These are phyloP conservation scores for Isoetes taiwanensis DNA, from an alignment of 75 land plant genomes.

Conservation along the genomic window DNA sequence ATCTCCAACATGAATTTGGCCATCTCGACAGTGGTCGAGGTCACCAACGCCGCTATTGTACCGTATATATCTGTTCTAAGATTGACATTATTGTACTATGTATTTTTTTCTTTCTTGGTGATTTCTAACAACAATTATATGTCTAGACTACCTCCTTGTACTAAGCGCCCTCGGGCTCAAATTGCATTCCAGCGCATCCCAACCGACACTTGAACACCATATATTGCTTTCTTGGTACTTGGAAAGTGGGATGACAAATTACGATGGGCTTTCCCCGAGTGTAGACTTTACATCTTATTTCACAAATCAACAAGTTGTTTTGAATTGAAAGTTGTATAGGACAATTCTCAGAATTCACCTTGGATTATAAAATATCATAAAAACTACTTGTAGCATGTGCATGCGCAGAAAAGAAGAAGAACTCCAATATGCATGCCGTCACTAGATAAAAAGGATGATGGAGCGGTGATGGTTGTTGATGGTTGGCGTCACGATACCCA, in stretches of 20 bases:
- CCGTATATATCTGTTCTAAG: neutral
- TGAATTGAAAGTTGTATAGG: too few species aligned
- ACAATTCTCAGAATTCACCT: constrained; percentile 25
- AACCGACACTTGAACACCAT: neutral
- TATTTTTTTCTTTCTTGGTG: neutral
- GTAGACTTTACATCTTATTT: neutral
- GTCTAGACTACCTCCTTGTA: neutral
- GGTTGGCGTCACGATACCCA: constrained; percentile 72
- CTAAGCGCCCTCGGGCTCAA: neutral
- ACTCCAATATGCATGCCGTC: constrained; percentile 96
- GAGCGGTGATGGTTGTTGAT: constrained; percentile 64
- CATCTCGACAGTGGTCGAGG: neutral
- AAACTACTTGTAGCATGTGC: constrained; percentile 82
- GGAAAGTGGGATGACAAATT: constrained; percentile 1
- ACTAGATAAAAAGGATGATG: constrained; percentile 82
- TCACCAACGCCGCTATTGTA: neutral
- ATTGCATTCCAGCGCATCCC: constrained; percentile 1
- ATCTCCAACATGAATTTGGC: constrained; percentile 3
- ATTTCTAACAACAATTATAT: neutral
- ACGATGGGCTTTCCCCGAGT: neutral
- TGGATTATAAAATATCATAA: constrained; percentile 82
- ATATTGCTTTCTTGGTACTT: neutral
- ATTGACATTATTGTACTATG: neutral
- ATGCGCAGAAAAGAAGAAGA: constrained; percentile 88
- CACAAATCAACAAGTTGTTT: neutral